Evolutionary conservation across 768 basidiomycete species (phyloP).

Genomic region (Naganishia vishniacii): DNA sequence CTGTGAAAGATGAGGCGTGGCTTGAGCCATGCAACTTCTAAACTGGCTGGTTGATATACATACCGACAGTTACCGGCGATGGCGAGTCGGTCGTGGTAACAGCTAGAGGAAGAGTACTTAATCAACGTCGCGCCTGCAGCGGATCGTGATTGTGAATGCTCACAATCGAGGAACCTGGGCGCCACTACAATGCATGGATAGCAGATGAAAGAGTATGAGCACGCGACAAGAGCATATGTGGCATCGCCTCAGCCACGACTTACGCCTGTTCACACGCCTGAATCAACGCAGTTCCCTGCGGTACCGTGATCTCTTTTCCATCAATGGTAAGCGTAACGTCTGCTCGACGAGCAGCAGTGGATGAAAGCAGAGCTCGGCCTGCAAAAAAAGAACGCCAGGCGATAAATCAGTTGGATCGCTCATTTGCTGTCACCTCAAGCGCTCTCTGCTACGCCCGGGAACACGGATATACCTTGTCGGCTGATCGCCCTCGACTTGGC

Average conservation of each 20-base stretch:
- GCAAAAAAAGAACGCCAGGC: neutral
- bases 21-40: neutral
- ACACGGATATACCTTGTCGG: constrained; percentile 4
- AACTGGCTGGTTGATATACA: neutral
- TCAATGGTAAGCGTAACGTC: constrained; percentile 85
- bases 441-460: neutral
- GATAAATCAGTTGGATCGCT: neutral
- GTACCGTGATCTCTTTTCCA: constrained; percentile 94
- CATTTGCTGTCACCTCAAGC: neutral
- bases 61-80: constrained; percentile 98
- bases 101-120: constrained; percentile 34
- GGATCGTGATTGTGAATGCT: constrained; percentile 33
- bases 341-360: constrained; percentile 37
- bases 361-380: constrained; percentile 33
- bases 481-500: constrained; percentile 13
- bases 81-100: constrained; percentile 62
- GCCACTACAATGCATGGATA: constrained; percentile 61
- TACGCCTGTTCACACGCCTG: constrained; percentile 70
- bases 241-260: constrained; percentile 48
- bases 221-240: no score
- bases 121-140: constrained; percentile 49
- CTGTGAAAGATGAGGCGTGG: neutral
- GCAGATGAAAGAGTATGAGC: constrained; percentile 53
- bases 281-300: constrained; percentile 88
- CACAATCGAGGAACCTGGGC: constrained; percentile 47